These are phyloP conservation scores for Leishmania arabica DNA, from an alignment of 208 protist species.

Conservation along the genomic window DNA sequence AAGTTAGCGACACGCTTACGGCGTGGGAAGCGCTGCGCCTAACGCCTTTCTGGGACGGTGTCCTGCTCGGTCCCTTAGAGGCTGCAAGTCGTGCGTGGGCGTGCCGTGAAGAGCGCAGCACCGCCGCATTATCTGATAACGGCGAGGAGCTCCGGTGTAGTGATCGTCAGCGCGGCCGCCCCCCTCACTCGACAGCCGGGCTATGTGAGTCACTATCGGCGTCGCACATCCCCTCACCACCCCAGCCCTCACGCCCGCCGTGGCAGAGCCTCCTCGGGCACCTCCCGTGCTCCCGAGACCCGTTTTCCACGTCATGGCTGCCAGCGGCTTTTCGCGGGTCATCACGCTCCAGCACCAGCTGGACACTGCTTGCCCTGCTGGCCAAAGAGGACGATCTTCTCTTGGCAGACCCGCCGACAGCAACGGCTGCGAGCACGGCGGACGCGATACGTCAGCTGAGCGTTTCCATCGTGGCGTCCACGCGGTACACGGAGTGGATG, in stretches of 20 bases:
- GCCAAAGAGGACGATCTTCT: slow-evolving; percentile 19
- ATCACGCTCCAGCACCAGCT: background rate
- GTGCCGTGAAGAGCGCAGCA: background rate
- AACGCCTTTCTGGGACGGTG: slow-evolving; percentile 19
- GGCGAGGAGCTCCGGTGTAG: background rate
- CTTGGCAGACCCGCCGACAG: background rate
- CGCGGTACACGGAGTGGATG: slow-evolving; percentile 24
- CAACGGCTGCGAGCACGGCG: background rate
- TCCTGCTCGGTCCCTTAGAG: slow-evolving; percentile 14
- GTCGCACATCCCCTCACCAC: background rate
- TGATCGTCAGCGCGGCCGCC: background rate
- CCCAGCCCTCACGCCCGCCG: background rate
- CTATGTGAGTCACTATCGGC: background rate
- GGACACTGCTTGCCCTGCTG: slow-evolving; percentile 11
- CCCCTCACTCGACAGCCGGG: background rate
- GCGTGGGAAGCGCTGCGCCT: slow-evolving; percentile 22
- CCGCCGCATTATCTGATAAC: background rate
- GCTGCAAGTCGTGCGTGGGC: slow-evolving; percentile 14
- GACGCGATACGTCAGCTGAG: slow-evolving; percentile 1
- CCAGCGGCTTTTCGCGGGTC: background rate
- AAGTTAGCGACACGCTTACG: background rate
- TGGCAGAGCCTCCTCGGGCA: slow-evolving; percentile 23
- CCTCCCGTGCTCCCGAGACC: slow-evolving; percentile 23
- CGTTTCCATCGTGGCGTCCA: slow-evolving; percentile 9
- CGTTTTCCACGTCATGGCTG: slow-evolving; percentile 12